Evolutionary conservation across 139 green algal genomes (phyloP).

Genomic region (Micractinium sp.): DNA sequence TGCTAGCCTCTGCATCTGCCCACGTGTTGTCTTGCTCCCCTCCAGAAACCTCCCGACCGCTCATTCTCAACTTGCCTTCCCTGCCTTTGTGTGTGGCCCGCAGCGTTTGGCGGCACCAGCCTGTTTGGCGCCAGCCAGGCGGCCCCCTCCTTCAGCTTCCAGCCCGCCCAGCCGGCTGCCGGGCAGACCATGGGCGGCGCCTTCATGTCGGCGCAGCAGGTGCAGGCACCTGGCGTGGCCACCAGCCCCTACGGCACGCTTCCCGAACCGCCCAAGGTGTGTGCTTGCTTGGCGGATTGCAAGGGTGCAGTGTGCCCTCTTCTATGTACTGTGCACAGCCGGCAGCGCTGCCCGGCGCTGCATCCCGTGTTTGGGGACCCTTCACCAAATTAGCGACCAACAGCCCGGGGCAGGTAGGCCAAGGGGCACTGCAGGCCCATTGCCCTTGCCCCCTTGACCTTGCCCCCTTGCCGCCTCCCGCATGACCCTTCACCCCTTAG

Average conservation of each 20-base stretch:
- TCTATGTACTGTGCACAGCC: neutral
- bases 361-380: too few species aligned
- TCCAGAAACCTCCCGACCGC: neutral
- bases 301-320: neutral
- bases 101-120: slow-evolving; percentile 9
- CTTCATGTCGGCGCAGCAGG: neutral
- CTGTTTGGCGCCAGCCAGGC: slow-evolving; percentile 60
- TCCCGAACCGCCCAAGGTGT: slow-evolving; percentile 45
- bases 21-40: neutral
- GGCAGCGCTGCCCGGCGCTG: neutral
- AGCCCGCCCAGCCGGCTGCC: neutral
- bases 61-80: neutral
- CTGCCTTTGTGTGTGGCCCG: slow-evolving; percentile 5
- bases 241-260: slow-evolving; percentile 56
- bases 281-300: neutral
- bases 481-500: too few species aligned
- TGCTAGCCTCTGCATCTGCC: neutral
- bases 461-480: neutral
- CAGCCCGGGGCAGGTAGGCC: too few species aligned
- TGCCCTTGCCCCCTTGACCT: neutral
- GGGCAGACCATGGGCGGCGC: neutral
- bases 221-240: slow-evolving; percentile 43
- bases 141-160: slow-evolving; percentile 30
- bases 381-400: too few species aligned
- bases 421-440: too few species aligned